Conservation (phyloP, 2,329 filamentous ascomycete genomes). For the Fusarium veterinarium region DNA sequence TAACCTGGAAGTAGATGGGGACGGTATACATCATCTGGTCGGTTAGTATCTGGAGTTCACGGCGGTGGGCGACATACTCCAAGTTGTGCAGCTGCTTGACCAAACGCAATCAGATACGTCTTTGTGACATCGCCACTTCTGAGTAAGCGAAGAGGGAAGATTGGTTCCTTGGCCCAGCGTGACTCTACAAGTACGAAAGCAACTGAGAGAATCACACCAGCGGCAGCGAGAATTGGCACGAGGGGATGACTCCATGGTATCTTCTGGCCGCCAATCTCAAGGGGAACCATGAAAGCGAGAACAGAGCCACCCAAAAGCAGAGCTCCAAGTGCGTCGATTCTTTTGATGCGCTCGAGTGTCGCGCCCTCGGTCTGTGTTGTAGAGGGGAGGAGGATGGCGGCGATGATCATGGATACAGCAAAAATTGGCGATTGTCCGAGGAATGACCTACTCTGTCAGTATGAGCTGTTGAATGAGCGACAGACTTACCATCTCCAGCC, state of each 20-base stretch:
- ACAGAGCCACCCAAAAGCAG: constrained; percentile 65
- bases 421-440: neutral
- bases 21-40: constrained; percentile 67
- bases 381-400: neutral
- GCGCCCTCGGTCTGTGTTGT: neutral
- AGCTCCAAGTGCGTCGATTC: constrained; percentile 67
- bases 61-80: neutral
- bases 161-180: constrained; percentile 62
- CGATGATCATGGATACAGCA: neutral
- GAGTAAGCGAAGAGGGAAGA: constrained; percentile 68
- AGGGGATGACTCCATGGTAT: constrained; percentile 61
- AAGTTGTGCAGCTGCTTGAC: constrained; percentile 65
- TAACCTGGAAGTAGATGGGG: constrained; percentile 77
- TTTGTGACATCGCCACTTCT: constrained; percentile 62
- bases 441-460: constrained; percentile 58
- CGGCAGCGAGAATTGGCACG: constrained; percentile 52
- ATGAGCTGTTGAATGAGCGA: rapidly evolving
- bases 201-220: constrained; percentile 52
- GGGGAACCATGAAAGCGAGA: constrained; percentile 62
- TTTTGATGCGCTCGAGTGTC: neutral
- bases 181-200: constrained; percentile 60
- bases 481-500: constrained; percentile 67
- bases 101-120: constrained; percentile 63
- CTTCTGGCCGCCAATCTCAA: constrained; percentile 65
- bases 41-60: neutral